phyloP scores from a whole-genome alignment of 352 stramenopile genomes.

The Pythium dissotocum region DNA sequence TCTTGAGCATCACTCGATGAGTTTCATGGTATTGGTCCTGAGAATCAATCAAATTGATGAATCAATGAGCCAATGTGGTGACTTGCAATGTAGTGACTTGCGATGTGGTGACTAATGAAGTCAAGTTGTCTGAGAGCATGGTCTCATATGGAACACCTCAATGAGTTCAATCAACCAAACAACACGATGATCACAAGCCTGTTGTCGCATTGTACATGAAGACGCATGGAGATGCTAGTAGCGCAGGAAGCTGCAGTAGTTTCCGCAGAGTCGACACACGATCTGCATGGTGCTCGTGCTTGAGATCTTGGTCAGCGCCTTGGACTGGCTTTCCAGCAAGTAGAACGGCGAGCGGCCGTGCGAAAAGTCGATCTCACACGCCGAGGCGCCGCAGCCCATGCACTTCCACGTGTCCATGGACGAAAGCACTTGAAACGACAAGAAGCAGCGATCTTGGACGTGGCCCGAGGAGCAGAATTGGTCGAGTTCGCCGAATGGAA shows the following conservation, averaged over 20 bases:
- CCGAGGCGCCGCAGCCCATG: slow-evolving; percentile 69
- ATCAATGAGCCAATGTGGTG: no score
- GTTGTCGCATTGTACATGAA: neutral
- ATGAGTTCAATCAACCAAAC: no score
- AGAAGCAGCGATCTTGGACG: slow-evolving; percentile 72
- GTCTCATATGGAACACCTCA: no score
- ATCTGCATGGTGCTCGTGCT: slow-evolving; percentile 35
- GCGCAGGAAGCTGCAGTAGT: slow-evolving; percentile 73
- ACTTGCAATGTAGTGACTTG: no score
- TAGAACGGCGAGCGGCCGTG: slow-evolving; percentile 56
- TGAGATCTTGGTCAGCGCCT: neutral
- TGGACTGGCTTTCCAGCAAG: slow-evolving; percentile 43
- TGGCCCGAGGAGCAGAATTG: slow-evolving; percentile 60
- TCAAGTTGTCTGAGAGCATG: no score
- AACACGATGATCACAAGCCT: neutral
- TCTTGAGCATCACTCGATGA: no score
- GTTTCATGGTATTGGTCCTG: no score
- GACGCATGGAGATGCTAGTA: slow-evolving; percentile 37
- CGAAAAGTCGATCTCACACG: slow-evolving; percentile 55
- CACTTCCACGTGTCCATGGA: slow-evolving; percentile 82
- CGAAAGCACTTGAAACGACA: slow-evolving; percentile 68
- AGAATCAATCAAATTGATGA: no score
- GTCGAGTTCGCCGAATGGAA: slow-evolving; percentile 66
- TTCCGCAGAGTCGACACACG: slow-evolving; percentile 71
- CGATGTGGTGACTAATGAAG: no score